Evolutionary conservation across 768 basidiomycete species (phyloP).

Genomic region (Rhodotorula paludigena): DNA sequence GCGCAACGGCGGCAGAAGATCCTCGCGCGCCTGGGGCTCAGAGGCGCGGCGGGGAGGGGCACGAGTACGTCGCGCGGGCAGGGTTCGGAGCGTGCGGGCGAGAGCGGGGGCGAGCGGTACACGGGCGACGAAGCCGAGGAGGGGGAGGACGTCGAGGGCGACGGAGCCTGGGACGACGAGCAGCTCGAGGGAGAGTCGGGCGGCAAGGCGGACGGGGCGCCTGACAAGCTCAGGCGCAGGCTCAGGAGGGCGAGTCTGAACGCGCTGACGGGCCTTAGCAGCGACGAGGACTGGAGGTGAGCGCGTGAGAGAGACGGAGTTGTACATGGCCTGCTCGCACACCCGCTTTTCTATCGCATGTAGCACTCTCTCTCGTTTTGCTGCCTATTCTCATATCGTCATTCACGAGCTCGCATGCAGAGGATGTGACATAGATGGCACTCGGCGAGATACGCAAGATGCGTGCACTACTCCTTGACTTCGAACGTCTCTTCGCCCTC

Average conservation of each 20-base stretch:
- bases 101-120: background rate
- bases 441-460: too few species aligned
- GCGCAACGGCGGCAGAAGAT: constrained; percentile 13
- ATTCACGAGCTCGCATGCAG: too few species aligned
- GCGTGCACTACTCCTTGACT: constrained; percentile 2
- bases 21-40: constrained; percentile 16
- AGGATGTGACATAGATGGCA: too few species aligned
- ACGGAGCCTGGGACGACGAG: background rate
- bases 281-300: background rate
- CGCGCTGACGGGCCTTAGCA: too few species aligned
- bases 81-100: background rate
- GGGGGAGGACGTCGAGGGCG: background rate
- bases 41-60: background rate
- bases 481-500: constrained; percentile 37
- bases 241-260: background rate
- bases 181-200: background rate
- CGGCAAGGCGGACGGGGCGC: background rate
- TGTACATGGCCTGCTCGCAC: too few species aligned
- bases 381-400: too few species aligned
- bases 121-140: background rate
- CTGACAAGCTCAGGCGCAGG: background rate
- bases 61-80: background rate
- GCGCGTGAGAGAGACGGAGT: background rate
- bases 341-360: too few species aligned
- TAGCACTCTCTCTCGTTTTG: too few species aligned